phyloP scores from a whole-genome alignment of 1,284 basidiomycete species.

The Meira miltonrushii region DNA sequence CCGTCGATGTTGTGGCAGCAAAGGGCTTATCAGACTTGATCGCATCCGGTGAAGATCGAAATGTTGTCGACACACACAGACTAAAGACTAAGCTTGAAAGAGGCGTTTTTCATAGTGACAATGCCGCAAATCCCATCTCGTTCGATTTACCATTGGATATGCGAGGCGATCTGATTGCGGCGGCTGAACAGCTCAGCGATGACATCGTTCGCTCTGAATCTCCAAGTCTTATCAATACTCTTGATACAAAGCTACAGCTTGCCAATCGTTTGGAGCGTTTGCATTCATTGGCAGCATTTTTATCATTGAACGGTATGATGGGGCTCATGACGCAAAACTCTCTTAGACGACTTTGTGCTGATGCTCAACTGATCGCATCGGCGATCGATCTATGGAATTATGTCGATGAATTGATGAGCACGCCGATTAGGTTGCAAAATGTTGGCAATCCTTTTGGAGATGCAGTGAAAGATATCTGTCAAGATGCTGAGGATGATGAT shows the following conservation, averaged over 20 bases:
- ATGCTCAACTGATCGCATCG: constrained; percentile 82
- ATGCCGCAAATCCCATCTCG: constrained; percentile 73
- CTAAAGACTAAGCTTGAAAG: constrained; percentile 80
- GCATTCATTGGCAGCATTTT: constrained; percentile 75
- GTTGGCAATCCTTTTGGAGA: constrained; percentile 49
- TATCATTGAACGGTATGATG: constrained; percentile 54
- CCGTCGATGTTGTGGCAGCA: constrained; percentile 22
- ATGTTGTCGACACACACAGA: constrained; percentile 54
- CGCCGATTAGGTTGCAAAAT: not conserved
- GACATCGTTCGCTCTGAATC: constrained; percentile 51
- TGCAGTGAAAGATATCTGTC: constrained; percentile 60
- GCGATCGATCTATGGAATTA: constrained; percentile 76
- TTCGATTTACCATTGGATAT: constrained; percentile 73
- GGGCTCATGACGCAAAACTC: constrained; percentile 71
- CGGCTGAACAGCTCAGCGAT: constrained; percentile 64
- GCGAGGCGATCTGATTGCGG: constrained; percentile 72
- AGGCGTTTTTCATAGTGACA: constrained; percentile 73
- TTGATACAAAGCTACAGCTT: constrained; percentile 74
- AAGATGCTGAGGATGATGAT: constrained; percentile 60
- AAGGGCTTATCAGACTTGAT: constrained; percentile 2
- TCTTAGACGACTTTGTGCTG: constrained; percentile 70
- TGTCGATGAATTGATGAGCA: constrained; percentile 61
- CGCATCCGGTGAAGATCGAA: constrained; percentile 16
- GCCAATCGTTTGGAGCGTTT: constrained; percentile 69
- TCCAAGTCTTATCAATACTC: constrained; percentile 20